A percentile compares a stretch with the other conserved stretches of the same genome.
These are phyloP conservation scores for Blechomonas ayalai DNA, from an alignment of 208 protist genomes.

Conservation along the genomic window DNA sequence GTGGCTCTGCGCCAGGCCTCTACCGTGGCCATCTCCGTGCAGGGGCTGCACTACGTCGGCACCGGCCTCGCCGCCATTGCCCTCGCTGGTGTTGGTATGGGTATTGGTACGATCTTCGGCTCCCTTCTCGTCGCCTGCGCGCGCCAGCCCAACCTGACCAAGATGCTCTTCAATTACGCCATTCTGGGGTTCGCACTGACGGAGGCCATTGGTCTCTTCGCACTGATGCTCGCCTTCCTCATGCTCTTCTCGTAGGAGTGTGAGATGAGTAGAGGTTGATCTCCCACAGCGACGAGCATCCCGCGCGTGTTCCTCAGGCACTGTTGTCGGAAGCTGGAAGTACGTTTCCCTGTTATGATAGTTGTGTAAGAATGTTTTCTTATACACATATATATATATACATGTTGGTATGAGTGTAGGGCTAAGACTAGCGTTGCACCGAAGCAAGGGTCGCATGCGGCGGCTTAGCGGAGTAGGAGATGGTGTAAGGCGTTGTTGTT, in stretches of 20 bases:
- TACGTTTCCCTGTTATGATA: too few relatives aligned
- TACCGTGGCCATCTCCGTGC: constrained; percentile 59
- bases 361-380: too few relatives aligned
- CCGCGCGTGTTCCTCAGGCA: neutral
- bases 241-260: constrained; percentile 80
- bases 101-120: constrained; percentile 74
- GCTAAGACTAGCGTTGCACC: neutral
- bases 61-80: constrained; percentile 71
- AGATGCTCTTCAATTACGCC: constrained; percentile 82
- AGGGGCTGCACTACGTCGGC: constrained; percentile 72
- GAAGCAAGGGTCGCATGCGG: neutral
- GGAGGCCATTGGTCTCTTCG: constrained; percentile 81
- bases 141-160: constrained; percentile 65
- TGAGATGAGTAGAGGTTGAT: neutral
- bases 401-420: neutral
- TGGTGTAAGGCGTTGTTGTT: too few relatives aligned
- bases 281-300: neutral
- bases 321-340: too few relatives aligned
- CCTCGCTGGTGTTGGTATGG: constrained; percentile 67
- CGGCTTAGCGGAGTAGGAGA: too few relatives aligned
- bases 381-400: neutral
- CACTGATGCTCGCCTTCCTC: constrained; percentile 80
- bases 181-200: constrained; percentile 82
- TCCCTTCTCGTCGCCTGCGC: constrained; percentile 59
- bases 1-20: constrained; percentile 46